Base-by-base conservation (phyloP, 768 basidiomycete genomes). In the Rubroboletus pulcherrimus region DNA sequence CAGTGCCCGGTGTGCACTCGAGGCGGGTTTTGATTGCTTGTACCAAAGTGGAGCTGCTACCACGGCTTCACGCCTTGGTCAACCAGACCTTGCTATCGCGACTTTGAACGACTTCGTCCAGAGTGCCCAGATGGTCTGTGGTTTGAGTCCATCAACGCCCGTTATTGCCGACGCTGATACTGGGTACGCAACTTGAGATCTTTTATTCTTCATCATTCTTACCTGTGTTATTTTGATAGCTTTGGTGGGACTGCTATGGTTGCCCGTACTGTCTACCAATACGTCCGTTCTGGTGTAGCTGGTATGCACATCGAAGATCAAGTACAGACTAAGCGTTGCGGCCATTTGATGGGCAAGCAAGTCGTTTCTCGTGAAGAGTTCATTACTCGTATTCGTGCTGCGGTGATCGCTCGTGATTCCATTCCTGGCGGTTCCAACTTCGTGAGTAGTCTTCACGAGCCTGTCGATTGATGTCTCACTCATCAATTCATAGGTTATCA, bases 1-100 rank as follows among this genome's bases (percentile, higher is more conserved):
- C 64, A 88, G 86, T 62, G 87, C 88, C 10, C 79, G 89, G 31
- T 87, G 87, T 59, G 89, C 89, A 8, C 71, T 91, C 7, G 89
- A 91, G 72, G 86, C 87, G 37, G 89, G 89, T 19, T 91, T 91
- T 62, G 76, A 79, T 26, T 90, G 88, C 61, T 58, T 90, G 54
- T 91, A 91, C 68, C 89, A 90, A 72, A 89, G 86, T 62, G 89
- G 89, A 49, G 87, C 89, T 48, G 87, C 87, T 14, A 91, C 89
- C 1, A 90, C 88, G 11, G 89, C 89, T 40, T 89, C 89, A 1
- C 81, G 87, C 17, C 76, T 90, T 24, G 88, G 88, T 17, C 83
- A 84, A 65, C 87, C 88, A n/a, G 88, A 90, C 67, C 75, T 90
- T 40, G 88, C 86, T 26, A 87, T 90, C 60, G 86, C 88, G 4